Percentiles rank a stretch among this genome's conserved stretches.
Evolutionary conservation across 2,329 filamentous ascomycete species (phyloP).

Genomic region (Aspergillus fijiensis): DNA sequence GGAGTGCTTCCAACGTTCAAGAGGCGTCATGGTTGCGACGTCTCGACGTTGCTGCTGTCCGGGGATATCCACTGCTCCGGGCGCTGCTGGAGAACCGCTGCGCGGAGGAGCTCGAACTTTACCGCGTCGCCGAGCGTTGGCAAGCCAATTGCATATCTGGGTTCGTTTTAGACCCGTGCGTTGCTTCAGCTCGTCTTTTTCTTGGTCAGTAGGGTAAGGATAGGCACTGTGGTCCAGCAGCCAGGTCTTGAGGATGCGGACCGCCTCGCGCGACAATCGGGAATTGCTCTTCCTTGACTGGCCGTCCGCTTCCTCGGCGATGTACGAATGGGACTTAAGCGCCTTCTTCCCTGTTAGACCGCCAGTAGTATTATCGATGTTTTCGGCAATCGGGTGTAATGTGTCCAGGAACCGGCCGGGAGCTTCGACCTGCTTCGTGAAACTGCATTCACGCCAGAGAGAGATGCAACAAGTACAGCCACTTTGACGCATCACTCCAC

Average conservation of each 20-base stretch:
- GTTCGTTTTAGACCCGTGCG: constrained; percentile 77
- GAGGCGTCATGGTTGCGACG: constrained; percentile 57
- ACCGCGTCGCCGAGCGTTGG: constrained; percentile 79
- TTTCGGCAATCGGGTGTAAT: constrained; percentile 46
- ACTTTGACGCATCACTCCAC: constrained; percentile 43
- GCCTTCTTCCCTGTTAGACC: constrained; percentile 41
- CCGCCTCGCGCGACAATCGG: constrained; percentile 76
- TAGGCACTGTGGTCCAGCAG: constrained; percentile 74
- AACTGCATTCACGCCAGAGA: constrained; percentile 49
- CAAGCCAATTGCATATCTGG: constrained; percentile 90
- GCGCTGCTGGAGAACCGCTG: constrained; percentile 68
- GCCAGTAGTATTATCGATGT: constrained; percentile 40
- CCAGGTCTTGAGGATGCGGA: constrained; percentile 82
- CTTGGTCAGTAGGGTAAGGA: constrained; percentile 83
- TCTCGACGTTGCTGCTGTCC: constrained; percentile 49
- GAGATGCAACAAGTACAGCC: constrained; percentile 51
- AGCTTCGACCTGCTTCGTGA: constrained; percentile 41
- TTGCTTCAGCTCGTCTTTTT: constrained; percentile 75
- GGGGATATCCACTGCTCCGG: constrained; percentile 74
- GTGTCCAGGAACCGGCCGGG: constrained; percentile 46
- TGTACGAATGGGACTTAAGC: constrained; percentile 43
- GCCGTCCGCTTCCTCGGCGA: constrained; percentile 39
- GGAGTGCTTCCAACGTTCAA: constrained; percentile 69
- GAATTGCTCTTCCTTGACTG: constrained; percentile 64
- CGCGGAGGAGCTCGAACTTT: constrained; percentile 67